phyloP scores from a whole-genome alignment of 108 stramenopile genomes.

The Asterionellopsis glacialis region DNA sequence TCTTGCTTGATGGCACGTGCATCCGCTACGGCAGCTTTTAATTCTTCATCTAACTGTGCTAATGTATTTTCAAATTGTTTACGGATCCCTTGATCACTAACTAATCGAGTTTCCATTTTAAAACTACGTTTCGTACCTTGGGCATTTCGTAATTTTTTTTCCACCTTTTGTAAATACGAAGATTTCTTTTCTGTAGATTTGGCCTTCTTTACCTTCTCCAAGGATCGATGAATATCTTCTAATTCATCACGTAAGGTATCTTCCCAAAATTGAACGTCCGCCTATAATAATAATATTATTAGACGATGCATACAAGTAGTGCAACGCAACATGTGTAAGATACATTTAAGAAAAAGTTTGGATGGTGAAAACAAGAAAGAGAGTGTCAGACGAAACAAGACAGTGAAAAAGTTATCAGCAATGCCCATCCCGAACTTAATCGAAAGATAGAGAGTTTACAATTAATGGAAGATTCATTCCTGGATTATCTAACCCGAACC shows the following conservation, averaged over 20 bases:
- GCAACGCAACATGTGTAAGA: no score
- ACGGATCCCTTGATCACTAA: slow-evolving; percentile 47
- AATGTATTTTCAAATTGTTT: slow-evolving; percentile 52
- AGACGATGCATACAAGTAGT: no score
- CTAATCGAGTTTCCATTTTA: slow-evolving; percentile 83
- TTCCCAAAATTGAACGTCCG: slow-evolving; percentile 88
- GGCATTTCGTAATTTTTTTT: slow-evolving; percentile 59
- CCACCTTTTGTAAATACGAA: slow-evolving; percentile 52
- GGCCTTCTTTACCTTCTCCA: slow-evolving; percentile 34
- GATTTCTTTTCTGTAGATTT: slow-evolving; percentile 37
- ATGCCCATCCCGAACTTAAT: no score
- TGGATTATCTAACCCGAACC: no score
- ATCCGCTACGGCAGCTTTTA: slow-evolving; percentile 58
- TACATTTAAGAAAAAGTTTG: no score
- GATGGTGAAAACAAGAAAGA: no score
- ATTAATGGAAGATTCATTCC: no score
- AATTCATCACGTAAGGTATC: slow-evolving; percentile 75
- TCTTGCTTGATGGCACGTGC: slow-evolving; percentile 60
- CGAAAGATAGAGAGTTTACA: no score
- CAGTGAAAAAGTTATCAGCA: no score
- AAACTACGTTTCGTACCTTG: slow-evolving; percentile 69
- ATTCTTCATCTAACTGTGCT: slow-evolving; percentile 43
- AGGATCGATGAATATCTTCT: slow-evolving; percentile 42
- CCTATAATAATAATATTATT: no score
- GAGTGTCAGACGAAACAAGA: no score